These are phyloP conservation scores for Peronospora destructor DNA, from an alignment of 352 stramenopile species.

Conservation along the genomic window DNA sequence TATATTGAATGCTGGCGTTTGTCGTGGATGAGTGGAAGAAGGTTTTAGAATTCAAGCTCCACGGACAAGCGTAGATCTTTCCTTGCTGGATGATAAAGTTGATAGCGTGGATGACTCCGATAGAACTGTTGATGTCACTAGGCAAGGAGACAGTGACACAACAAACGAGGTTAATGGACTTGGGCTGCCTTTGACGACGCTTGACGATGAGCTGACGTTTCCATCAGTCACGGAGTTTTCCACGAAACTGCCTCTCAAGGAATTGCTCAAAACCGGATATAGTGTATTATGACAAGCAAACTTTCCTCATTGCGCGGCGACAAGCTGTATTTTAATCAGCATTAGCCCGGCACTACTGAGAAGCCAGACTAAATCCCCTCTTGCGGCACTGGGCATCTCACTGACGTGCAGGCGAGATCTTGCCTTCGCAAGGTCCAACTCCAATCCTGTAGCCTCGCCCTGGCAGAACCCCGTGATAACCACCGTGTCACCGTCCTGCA, in stretches of 20 bases:
- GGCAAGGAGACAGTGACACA: no score
- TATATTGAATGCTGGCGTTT: conserved; percentile 20
- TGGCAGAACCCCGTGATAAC: conserved; percentile 90
- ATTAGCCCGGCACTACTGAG: neutral
- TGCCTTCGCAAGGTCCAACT: conserved; percentile 88
- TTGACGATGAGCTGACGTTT: conserved; percentile 22
- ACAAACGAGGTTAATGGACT: neutral
- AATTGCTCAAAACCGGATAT: conserved; percentile 41
- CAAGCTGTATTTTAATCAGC: neutral
- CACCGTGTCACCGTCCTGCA: conserved; percentile 92
- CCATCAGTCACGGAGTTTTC: conserved; percentile 22
- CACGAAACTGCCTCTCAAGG: conserved; percentile 34
- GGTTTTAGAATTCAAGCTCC: conserved; percentile 19
- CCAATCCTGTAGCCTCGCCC: no score
- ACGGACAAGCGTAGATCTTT: conserved; percentile 35
- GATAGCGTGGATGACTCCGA: conserved; percentile 10
- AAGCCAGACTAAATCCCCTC: neutral
- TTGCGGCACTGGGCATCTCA: conserved; percentile 19
- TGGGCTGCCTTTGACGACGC: conserved; percentile 20
- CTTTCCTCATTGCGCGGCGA: neutral
- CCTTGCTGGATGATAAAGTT: conserved; percentile 25
- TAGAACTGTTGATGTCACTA: neutral
- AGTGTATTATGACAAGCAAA: conserved; percentile 3
- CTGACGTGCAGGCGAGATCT: conserved; percentile 80
- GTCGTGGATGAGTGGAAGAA: conserved; percentile 36